These are phyloP conservation scores for Fabrea salina DNA, from an alignment of 169 alveolate species.

Conservation along the genomic window DNA sequence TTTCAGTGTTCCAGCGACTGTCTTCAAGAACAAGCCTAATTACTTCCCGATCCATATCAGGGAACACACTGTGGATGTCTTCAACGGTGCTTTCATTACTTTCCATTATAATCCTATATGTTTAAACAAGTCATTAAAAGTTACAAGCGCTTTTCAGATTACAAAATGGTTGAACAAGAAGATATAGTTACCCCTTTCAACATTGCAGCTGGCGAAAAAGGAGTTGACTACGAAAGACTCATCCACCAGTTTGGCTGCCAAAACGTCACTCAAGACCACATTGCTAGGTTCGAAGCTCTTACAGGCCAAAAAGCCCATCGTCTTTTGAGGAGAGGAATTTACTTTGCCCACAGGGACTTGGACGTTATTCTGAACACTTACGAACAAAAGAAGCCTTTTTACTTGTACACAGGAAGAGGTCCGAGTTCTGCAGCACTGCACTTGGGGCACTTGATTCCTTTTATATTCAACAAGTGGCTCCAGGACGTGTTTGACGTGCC, in stretches of 20 bases:
- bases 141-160: too few relatives aligned
- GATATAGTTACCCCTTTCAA: conserved; percentile 51
- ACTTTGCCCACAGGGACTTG: conserved; percentile 98
- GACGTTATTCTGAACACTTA: conserved; percentile 89
- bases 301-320: conserved; percentile 88
- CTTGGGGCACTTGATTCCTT: conserved; percentile 98
- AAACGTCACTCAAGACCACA: conserved; percentile 12
- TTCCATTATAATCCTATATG: too few relatives aligned
- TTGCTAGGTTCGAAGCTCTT: conserved; percentile 48
- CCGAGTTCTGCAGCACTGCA: conserved; percentile 98
- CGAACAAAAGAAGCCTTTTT: conserved; percentile 93
- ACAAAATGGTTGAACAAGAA: conserved; percentile 9
- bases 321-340: conserved; percentile 95
- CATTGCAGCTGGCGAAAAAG: conserved; percentile 46
- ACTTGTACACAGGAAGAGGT: conserved; percentile 98
- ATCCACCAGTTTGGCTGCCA: conserved; percentile 89
- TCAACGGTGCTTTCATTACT: too few relatives aligned
- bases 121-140: too few relatives aligned
- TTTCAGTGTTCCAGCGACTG: too few relatives aligned
- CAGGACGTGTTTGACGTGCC: conserved; percentile 98
- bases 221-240: conserved; percentile 93
- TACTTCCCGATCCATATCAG: too few relatives aligned
- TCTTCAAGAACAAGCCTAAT: too few relatives aligned
- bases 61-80: too few relatives aligned
- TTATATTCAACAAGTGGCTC: conserved; percentile 95